Evolutionary conservation across 2,329 filamentous ascomycete genomes (phyloP).

Genomic region (Diaporthe ilicicola): DNA sequence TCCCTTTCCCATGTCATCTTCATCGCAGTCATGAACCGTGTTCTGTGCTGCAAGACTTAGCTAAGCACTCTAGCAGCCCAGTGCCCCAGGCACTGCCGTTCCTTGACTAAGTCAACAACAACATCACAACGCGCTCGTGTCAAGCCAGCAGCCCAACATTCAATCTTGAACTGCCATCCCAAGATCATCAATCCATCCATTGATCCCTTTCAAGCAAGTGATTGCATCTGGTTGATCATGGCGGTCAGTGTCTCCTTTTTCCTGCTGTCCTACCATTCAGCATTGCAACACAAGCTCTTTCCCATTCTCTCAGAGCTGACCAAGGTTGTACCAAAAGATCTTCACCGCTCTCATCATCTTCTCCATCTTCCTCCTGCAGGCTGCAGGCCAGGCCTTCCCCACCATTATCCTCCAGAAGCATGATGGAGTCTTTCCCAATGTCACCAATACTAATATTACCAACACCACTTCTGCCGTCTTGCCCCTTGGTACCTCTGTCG

Average conservation of each 20-base stretch:
- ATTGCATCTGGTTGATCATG: background rate
- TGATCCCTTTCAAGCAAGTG: background rate
- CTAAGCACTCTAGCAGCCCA: background rate
- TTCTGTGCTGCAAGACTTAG: background rate
- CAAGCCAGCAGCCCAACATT: background rate
- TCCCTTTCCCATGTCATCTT: background rate
- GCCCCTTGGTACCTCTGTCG: background rate
- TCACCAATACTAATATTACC: background rate
- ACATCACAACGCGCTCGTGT: background rate
- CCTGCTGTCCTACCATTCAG: background rate
- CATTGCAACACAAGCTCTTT: background rate
- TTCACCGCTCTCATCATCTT: background rate
- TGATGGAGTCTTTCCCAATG: slow-evolving; percentile 13
- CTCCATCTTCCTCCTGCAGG: slow-evolving; percentile 10
- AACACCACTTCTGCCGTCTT: background rate
- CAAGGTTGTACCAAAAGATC: background rate
- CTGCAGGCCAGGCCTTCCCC: background rate
- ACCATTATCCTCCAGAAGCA: slow-evolving; percentile 2
- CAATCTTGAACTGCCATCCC: background rate
- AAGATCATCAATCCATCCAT: background rate
- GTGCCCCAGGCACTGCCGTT: background rate
- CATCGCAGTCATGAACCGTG: background rate
- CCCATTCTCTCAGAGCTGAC: background rate
- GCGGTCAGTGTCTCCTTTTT: background rate
- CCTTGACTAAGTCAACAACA: background rate